Conservation (phyloP, 208 protist species). For the Phytomonas sp. region DNA sequence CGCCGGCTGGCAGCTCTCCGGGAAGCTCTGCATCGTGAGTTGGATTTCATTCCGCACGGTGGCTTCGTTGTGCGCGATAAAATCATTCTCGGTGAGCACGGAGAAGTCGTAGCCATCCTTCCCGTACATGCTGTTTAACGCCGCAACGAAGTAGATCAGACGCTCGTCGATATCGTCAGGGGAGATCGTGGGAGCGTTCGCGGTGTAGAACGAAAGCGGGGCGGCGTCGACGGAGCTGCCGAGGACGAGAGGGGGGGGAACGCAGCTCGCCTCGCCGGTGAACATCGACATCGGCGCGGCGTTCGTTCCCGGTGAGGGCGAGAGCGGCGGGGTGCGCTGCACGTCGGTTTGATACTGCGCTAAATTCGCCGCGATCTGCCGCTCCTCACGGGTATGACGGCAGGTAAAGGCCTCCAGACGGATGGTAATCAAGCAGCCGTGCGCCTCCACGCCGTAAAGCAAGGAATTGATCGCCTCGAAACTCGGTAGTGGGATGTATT, state of each 20-base stretch:
- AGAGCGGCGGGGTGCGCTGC: conserved; percentile 46
- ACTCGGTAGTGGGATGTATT: conserved; percentile 62
- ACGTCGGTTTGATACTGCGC: conserved; percentile 40
- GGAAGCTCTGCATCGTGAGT: conserved; percentile 29
- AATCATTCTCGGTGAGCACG: conserved; percentile 53
- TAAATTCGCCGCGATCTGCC: conserved; percentile 39
- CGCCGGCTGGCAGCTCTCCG: conserved; percentile 34
- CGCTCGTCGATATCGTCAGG: conserved; percentile 49
- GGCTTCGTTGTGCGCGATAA: conserved; percentile 39
- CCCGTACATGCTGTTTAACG: conserved; percentile 60
- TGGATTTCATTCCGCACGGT: conserved; percentile 37
- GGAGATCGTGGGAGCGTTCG: conserved; percentile 9
- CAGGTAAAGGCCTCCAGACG: conserved; percentile 72
- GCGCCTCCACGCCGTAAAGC: conserved; percentile 52
- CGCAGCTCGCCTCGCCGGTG: conserved; percentile 19
- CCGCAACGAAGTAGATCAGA: conserved; percentile 59
- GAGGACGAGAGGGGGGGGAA: conserved; percentile 6
- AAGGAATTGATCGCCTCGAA: conserved; percentile 79
- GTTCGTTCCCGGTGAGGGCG: conserved; percentile 13
- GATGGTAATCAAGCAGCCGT: conserved; percentile 56
- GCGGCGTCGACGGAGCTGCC: conserved; percentile 12
- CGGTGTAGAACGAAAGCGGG: conserved; percentile 18
- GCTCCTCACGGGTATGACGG: conserved; percentile 56
- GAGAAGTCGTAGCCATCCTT: conserved; percentile 78
- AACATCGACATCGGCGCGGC: conserved; percentile 11